Evolutionary conservation across 2,329 filamentous ascomycete genomes (phyloP).

Genomic region (Calonectria henricotiae): DNA sequence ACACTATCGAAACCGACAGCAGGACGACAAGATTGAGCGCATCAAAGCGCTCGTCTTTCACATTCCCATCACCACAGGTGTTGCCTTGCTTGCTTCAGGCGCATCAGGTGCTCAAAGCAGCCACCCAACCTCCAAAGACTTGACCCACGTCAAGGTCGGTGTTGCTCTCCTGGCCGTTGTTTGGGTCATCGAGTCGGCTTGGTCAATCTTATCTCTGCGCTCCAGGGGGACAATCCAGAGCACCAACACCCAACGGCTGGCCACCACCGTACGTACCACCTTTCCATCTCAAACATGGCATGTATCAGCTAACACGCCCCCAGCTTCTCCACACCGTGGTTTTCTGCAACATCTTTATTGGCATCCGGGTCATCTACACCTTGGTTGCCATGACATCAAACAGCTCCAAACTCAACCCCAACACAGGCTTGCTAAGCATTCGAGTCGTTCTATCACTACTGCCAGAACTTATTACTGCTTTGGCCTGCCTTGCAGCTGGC

Average conservation of each 20-base stretch:
- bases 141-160: conserved; percentile 6
- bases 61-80: background rate
- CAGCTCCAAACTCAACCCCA: conserved; percentile 16
- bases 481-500: background rate
- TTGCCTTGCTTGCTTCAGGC: conserved; percentile 7
- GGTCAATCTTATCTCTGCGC: background rate
- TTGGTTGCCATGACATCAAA: conserved; percentile 3
- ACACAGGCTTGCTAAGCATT: conserved; percentile 5
- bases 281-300: no score
- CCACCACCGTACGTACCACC: background rate
- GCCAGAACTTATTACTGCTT: background rate
- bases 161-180: background rate
- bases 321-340: conserved; percentile 14
- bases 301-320: background rate
- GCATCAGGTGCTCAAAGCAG: conserved; percentile 4
- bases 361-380: conserved; percentile 12
- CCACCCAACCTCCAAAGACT: conserved; percentile 14
- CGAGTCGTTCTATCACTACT: conserved; percentile 5
- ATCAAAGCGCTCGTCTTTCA: conserved; percentile 6
- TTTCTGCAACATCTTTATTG: conserved; percentile 7
- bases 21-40: conserved; percentile 15
- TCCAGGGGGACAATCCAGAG: background rate
- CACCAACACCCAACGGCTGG: conserved; percentile 4
- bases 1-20: conserved; percentile 1
- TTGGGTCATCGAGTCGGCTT: background rate